Conservation (phyloP, 768 basidiomycete genomes). For the Mycena leptocephala region DNA sequence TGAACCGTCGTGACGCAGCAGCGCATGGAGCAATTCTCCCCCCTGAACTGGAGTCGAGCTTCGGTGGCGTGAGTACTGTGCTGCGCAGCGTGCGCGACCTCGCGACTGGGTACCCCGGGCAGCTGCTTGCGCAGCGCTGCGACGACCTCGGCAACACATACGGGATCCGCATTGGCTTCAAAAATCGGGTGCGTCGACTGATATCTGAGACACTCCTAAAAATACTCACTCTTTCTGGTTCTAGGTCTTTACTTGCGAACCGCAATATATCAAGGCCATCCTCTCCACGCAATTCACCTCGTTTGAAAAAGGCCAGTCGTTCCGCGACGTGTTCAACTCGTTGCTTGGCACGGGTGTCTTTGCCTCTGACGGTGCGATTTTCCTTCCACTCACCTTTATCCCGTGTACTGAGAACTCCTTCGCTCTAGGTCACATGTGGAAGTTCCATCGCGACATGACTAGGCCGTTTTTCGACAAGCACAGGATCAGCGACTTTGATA, state of each 20-base stretch:
- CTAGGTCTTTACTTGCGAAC: constrained; percentile 61
- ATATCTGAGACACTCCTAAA: not conserved
- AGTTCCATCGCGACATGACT: constrained; percentile 77
- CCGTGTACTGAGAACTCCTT: not conserved
- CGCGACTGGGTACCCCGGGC: not conserved
- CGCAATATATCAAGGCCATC: constrained; percentile 64
- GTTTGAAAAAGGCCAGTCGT: constrained; percentile 58
- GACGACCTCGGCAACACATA: not conserved
- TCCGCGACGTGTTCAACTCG: not conserved
- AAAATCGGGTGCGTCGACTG: constrained; percentile 6
- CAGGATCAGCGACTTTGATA: constrained; percentile 73
- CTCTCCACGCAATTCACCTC: constrained; percentile 63
- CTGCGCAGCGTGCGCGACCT: not conserved
- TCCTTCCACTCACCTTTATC: not conserved
- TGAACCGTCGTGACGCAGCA: constrained; percentile 3
- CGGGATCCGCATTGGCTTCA: not conserved
- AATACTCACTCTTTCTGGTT: too few species aligned
- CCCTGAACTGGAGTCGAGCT: not conserved
- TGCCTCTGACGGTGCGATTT: constrained; percentile 50
- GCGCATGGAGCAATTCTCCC: not conserved
- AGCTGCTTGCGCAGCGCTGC: not conserved
- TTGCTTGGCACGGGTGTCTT: constrained; percentile 4
- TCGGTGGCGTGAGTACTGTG: not conserved
- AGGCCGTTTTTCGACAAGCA: constrained; percentile 81
- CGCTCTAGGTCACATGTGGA: constrained; percentile 33